phyloP scores from a whole-genome alignment of 306 rosid genomes.

The Vigna unguiculata region DNA sequence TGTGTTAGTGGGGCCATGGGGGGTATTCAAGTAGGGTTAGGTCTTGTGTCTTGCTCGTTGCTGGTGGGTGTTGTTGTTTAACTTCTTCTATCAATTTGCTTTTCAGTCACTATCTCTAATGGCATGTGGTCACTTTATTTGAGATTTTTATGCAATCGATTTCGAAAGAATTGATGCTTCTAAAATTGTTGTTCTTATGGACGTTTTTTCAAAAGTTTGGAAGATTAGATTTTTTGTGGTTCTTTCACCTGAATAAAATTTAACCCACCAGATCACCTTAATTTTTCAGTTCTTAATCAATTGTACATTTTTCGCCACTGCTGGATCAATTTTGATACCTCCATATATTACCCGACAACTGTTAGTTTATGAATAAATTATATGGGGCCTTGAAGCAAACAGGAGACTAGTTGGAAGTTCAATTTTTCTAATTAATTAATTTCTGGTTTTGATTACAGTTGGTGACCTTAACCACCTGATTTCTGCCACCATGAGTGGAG shows the following conservation, averaged over 20 bases:
- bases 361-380: background rate
- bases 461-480: slow-evolving; percentile 65
- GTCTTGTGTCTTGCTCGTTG: slow-evolving; percentile 37
- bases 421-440: background rate
- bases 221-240: background rate
- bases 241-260: background rate
- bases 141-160: slow-evolving; percentile 1
- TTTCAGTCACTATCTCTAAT: slow-evolving; percentile 38
- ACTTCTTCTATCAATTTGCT: slow-evolving; percentile 44
- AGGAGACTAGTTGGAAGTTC: slow-evolving; percentile 5
- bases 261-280: background rate
- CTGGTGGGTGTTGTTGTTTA: slow-evolving; percentile 42
- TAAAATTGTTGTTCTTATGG: background rate
- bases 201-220: background rate
- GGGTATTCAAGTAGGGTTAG: slow-evolving; percentile 35
- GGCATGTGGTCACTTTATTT: slow-evolving; percentile 16
- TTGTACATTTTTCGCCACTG: background rate
- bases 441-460: slow-evolving; percentile 43
- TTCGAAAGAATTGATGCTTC: background rate
- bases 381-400: background rate
- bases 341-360: background rate
- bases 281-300: background rate
- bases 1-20: slow-evolving; percentile 38
- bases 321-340: background rate
- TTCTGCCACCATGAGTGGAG: slow-evolving; percentile 67